Percentiles rank a stretch among this genome's conserved stretches.
Conservation (phyloP, 306 rosid species). For the Senna siamea region DNA sequence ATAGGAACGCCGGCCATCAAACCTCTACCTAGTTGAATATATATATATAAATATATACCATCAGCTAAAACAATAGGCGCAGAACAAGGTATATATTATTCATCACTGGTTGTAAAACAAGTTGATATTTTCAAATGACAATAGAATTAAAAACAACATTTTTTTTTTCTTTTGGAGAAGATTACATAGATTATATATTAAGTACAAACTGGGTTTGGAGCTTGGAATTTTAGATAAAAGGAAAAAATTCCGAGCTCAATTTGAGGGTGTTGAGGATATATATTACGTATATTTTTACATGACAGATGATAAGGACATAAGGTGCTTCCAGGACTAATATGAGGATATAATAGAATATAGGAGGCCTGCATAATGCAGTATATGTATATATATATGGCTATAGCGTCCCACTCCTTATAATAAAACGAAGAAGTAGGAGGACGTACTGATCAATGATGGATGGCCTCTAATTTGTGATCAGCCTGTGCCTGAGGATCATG, state of each 20-base stretch:
- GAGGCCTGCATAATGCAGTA: no score
- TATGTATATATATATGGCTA: not conserved
- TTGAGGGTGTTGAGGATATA: no score
- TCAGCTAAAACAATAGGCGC: not conserved
- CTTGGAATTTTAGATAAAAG: conserved; percentile 54
- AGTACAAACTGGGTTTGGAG: conserved; percentile 25
- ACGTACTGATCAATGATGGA: not conserved
- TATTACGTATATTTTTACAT: not conserved
- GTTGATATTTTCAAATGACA: not conserved
- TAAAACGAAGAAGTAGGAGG: conserved; percentile 21
- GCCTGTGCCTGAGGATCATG: not conserved
- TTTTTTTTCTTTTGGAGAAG: not conserved
- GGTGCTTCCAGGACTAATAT: no score
- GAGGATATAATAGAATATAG: no score
- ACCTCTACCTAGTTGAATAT: not conserved
- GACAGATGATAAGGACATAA: no score
- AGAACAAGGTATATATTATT: no score
- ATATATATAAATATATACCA: not conserved
- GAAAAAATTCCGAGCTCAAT: conserved; percentile 51
- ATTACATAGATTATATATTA: no score
- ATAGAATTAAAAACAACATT: not conserved
- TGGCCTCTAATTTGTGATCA: not conserved
- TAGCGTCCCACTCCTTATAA: not conserved
- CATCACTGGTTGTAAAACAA: not conserved
- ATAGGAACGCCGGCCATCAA: not conserved